These are phyloP conservation scores for Nitzschia palea DNA, from an alignment of 108 stramenopile genomes.

Conservation along the genomic window DNA sequence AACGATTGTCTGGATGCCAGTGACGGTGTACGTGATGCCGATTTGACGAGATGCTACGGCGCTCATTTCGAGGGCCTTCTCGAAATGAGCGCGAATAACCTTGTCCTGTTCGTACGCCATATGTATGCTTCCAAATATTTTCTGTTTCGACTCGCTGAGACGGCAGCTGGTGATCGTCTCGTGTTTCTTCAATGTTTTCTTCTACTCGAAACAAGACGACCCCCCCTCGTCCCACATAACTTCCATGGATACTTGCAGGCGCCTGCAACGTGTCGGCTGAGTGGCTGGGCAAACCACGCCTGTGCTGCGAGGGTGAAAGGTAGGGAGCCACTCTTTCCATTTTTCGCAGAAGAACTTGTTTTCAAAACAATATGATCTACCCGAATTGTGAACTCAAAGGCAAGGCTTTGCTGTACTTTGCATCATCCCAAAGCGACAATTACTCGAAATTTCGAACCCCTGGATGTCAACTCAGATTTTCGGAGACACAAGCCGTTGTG, in stretches of 20 bases:
- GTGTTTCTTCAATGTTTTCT: background rate
- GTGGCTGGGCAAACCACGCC: background rate
- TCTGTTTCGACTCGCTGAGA: background rate
- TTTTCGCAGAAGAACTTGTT: no score
- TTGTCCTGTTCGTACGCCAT: no score
- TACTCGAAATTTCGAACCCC: constrained; percentile 16
- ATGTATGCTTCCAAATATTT: background rate
- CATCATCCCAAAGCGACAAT: no score
- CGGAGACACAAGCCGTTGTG: constrained; percentile 3
- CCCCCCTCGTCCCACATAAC: background rate
- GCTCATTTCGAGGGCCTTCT: no score
- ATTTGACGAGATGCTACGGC: no score
- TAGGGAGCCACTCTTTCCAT: background rate
- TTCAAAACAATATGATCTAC: no score
- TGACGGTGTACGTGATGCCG: background rate
- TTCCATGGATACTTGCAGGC: background rate
- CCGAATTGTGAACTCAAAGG: no score
- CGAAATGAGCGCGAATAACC: no score
- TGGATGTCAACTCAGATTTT: constrained; percentile 16
- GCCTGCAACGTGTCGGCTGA: background rate
- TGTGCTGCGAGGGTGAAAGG: background rate
- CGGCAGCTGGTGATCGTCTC: background rate
- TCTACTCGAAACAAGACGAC: background rate
- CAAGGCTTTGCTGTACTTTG: no score
- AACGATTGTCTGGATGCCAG: no score